Percentiles rank a stretch among this genome's conserved stretches.
Evolutionary conservation across 176 grass and related monocot genomes (phyloP).

Genomic region (Paspalum notatum): DNA sequence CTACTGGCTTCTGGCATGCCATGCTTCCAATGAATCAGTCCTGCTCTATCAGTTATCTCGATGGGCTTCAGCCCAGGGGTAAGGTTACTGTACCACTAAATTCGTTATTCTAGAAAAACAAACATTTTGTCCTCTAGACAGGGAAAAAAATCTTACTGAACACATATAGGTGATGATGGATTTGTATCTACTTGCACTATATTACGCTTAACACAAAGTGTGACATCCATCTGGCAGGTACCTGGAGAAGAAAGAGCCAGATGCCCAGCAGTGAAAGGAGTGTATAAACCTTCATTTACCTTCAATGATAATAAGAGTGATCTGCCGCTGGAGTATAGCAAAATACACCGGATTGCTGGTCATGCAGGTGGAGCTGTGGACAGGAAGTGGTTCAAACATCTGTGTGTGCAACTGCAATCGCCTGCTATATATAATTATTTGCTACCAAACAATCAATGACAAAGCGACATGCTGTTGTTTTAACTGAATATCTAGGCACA

Average conservation of each 20-base stretch:
- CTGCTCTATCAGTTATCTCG: conserved; percentile 81
- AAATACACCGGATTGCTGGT: no score
- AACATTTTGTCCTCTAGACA: not conserved
- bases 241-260: conserved; percentile 65
- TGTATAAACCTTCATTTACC: conserved; percentile 7
- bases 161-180: not conserved
- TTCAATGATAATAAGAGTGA: conserved; percentile 38
- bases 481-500: no score
- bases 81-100: no score
- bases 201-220: not conserved
- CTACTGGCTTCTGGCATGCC: conserved; percentile 78
- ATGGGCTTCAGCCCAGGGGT: conserved; percentile 69
- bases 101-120: not conserved
- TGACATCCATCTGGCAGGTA: conserved; percentile 42
- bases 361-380: no score
- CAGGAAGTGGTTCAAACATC: no score
- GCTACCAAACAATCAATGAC: no score
- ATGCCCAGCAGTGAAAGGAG: no score
- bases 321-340: conserved; percentile 2
- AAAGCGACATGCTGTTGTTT: no score
- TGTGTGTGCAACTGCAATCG: no score
- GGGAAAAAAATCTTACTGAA: not conserved
- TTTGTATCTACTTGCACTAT: not conserved
- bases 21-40: conserved; percentile 79
- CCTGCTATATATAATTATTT: no score